phyloP scores from a whole-genome alignment of 306 rosid species.

The Acacia crassicarpa region DNA sequence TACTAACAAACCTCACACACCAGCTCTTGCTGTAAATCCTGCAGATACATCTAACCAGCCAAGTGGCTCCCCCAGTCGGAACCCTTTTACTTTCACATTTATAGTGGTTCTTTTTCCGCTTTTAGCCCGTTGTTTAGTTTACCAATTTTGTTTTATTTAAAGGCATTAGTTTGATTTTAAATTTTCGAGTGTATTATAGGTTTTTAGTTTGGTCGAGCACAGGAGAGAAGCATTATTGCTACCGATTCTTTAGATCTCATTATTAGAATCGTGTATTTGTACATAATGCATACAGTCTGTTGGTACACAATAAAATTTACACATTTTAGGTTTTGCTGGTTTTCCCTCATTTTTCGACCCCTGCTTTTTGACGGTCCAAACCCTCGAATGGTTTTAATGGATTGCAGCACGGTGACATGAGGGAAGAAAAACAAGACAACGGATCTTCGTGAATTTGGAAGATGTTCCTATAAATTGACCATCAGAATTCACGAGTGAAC shows the following conservation, averaged over 20 bases:
- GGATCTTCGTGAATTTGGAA: background rate
- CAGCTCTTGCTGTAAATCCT: constrained; percentile 49
- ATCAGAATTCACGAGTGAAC: background rate
- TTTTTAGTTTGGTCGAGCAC: background rate
- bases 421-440: background rate
- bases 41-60: constrained; percentile 45
- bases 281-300: constrained; percentile 26
- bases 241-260: constrained; percentile 23
- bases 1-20: constrained; percentile 35
- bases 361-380: background rate
- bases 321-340: background rate
- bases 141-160: constrained; percentile 32
- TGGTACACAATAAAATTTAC: constrained; percentile 19
- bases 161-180: background rate
- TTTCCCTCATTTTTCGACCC: background rate
- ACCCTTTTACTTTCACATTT: constrained; percentile 33
- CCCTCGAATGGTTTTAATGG: background rate
- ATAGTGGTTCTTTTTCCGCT: constrained; percentile 34
- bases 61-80: constrained; percentile 41
- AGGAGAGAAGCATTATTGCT: constrained; percentile 31
- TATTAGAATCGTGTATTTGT: constrained; percentile 37
- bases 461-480: background rate
- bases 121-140: constrained; percentile 50
- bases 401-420: background rate
- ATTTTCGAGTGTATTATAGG: background rate